Evolutionary conservation across 345 rosid species (phyloP).

Genomic region (Theobroma cacao): DNA sequence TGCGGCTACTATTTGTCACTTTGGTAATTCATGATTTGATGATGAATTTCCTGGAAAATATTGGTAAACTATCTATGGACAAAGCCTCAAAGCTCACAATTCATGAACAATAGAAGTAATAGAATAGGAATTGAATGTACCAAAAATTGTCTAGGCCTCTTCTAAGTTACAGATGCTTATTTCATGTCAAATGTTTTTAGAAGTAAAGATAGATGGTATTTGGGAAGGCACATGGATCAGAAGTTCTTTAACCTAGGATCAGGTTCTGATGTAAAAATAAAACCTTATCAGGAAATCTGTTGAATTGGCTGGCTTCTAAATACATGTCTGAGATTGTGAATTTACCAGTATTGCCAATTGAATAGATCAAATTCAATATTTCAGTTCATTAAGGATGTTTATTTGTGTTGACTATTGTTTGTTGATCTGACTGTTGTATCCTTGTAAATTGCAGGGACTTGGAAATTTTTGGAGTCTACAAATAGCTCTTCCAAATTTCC

Average conservation of each 20-base stretch:
- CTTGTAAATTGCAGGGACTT: slow-evolving; percentile 57
- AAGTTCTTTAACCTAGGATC: background rate
- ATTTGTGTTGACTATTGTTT: slow-evolving; percentile 7
- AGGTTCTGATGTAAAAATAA: background rate
- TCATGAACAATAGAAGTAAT: background rate
- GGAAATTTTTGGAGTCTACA: slow-evolving; percentile 79
- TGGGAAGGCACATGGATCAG: slow-evolving; percentile 2
- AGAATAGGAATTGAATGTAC: background rate
- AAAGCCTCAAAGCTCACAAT: background rate
- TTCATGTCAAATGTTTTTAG: background rate
- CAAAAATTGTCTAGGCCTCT: background rate
- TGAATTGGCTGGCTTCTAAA: background rate
- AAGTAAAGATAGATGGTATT: background rate
- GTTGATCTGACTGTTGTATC: background rate
- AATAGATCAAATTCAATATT: slow-evolving; percentile 1
- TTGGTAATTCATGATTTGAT: background rate
- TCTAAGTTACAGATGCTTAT: background rate
- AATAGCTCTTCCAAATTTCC: slow-evolving; percentile 85
- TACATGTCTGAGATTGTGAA: background rate
- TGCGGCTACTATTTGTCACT: background rate
- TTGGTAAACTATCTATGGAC: background rate
- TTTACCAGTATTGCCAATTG: background rate
- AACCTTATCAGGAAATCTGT: background rate
- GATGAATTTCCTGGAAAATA: background rate
- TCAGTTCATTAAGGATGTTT: background rate